Evolutionary conservation across 805 yeast species (phyloP), one percentile per base, ranked within the genome.

Genomic region (Lipomyces anomalus): DNA sequence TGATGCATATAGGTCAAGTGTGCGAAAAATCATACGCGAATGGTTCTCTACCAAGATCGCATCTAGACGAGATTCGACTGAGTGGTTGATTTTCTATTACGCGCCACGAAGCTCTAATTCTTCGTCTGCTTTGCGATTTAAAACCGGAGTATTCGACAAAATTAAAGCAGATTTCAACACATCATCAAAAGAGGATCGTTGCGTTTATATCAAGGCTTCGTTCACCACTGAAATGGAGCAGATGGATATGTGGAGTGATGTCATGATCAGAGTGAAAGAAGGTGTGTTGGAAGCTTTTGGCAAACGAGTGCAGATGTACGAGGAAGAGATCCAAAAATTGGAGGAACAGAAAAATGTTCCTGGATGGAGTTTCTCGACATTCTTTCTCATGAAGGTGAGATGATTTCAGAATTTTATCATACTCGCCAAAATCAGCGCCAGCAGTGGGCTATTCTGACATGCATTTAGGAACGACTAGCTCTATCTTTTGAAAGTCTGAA

Each of bases 1-100:
- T 17, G 97, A 90, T 13, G 76, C 76, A 1, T 90, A 90, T 62
- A 70, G 94, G 48, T 63, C 82, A 0, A 84, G 82, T 57, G 87
- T 84, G 0, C 74, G 98, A 33, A 95, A 95, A 1, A 67, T 87
- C 53, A 77, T 89, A 20, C 74, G 72, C 39, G 92, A 83, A 54
- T 92, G 98, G 97, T 67, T 84, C 22, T 69, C 73, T 37, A 69
- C 34, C 53, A 65, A 33, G 58, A 71, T 43, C 56, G 70, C 36
- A 55, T 68, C 52, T 55, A 67, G 47, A 46, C 66, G 59, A 41
- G 75, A 44, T 38, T 72, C 75, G 2, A 74, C 81, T 6, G 80
- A 79, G 40, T 79, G 88, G 81, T 67, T 75, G 49, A 71, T 87
- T 3, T 63, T 85, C 0, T 69, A 75, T 40, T 76, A 73, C 57